These are phyloP conservation scores for Erythrobasidium yunnanense DNA, from an alignment of 768 basidiomycete genomes.

Conservation along the genomic window DNA sequence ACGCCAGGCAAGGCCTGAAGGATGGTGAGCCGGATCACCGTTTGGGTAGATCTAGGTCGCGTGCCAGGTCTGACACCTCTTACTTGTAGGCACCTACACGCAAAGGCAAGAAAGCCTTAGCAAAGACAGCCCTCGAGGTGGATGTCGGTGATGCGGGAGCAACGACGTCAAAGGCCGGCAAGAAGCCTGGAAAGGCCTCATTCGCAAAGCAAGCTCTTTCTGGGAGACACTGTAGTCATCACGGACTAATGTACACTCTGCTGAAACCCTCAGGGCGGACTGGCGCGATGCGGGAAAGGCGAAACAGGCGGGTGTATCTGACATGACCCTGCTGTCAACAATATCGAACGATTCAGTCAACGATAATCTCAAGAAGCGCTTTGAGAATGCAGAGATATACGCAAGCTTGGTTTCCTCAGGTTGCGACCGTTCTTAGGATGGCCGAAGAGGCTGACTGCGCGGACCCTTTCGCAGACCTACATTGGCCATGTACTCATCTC, in stretches of 20 bases:
- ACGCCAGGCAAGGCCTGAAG: too few species aligned
- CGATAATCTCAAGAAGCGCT: conserved; percentile 87
- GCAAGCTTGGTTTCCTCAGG: background rate
- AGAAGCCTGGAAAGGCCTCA: conserved; percentile 15
- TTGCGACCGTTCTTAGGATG: too few species aligned
- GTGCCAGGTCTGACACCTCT: background rate
- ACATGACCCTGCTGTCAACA: conserved; percentile 94
- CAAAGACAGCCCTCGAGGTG: conserved; percentile 9
- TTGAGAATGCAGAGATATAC: conserved; percentile 74
- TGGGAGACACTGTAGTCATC: background rate
- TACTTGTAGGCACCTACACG: conserved; percentile 10
- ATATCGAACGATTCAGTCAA: conserved; percentile 98
- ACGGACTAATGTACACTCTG: background rate
- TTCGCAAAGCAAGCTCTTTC: conserved; percentile 23
- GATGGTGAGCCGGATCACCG: too few species aligned
- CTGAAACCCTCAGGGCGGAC: background rate
- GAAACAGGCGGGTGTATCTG: conserved; percentile 59
- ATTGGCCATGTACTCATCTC: conserved; percentile 97
- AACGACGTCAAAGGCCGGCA: conserved; percentile 11
- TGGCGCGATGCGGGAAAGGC: conserved; percentile 5
- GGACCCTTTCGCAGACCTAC: conserved; percentile 53
- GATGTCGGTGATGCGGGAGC: conserved; percentile 15
- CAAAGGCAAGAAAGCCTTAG: conserved; percentile 15
- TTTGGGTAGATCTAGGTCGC: background rate
- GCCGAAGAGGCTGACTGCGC: too few species aligned